Base-by-base conservation (phyloP, 2,329 filamentous ascomycete species). In the Celoporthe dispersa region DNA sequence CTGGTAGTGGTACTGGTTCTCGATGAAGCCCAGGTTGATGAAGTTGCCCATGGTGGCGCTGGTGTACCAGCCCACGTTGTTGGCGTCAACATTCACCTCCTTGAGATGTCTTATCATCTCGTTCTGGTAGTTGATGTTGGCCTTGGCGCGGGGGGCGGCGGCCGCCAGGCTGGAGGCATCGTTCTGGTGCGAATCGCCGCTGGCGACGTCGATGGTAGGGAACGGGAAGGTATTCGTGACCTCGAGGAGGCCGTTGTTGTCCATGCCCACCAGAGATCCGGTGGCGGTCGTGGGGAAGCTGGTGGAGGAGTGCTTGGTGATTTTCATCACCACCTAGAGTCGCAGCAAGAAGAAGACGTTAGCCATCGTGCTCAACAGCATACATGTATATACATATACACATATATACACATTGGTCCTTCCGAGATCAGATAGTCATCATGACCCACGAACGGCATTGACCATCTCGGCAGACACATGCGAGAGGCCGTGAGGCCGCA, bases 11-110 rank as follows among this genome's bases (percentile, higher is more conserved):
- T 90, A 94, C 83, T 98, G 94, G 86, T 98, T 99, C 88, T 99
- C 96, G 82, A 99, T 93, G 79, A 97, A 94, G 85, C 92, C 93
- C 79, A 92, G 82, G 86, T 94, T 98, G 86, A 98, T 88, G 77
- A 98, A 98, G 87, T 97, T 98, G 82, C 96, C 96, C 93, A 99
- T 97, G 81, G 94, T 97, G 73, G 94, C 94, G 84, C 94, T 98
- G 71, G 94, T 98, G 85, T 99, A 99, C 94, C 94, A 99, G 77
- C 96, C 96, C 71, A 97, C 94, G 78, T 94, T 97, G 86, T 98
- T 97, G 75, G 96, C 96, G 81, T 99, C 96, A 71, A 98, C 93
- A 81, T 98, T 99, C 78, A 99, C 96, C 83, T 98, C 96, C 81
- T 95, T 92, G 73, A 98, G 85, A 82, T 96, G 94, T 79, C 94